A percentile compares a stretch with the other conserved stretches of the same genome.
Conservation (phyloP, 169 alveolate species). For the Besnoitia besnoiti region DNA sequence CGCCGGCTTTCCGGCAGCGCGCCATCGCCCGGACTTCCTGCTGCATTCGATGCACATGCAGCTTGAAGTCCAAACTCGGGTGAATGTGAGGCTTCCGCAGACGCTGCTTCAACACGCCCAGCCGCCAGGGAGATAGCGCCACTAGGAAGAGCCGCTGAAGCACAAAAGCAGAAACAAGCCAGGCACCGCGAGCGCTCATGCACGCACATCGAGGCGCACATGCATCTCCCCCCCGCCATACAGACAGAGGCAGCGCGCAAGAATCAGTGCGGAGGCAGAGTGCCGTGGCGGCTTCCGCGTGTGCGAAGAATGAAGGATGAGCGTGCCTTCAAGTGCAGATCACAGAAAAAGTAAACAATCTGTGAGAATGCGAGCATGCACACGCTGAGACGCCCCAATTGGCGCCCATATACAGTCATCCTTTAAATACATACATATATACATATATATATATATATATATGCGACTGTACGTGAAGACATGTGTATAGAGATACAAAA, state of each 20-base stretch:
- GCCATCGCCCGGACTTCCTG: constrained; percentile 84
- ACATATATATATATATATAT: not conserved
- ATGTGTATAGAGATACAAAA: not conserved
- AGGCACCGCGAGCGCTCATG: no score
- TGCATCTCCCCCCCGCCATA: not conserved
- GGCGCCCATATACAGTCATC: not conserved
- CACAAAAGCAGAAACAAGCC: not conserved
- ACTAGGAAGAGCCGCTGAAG: constrained; percentile 40
- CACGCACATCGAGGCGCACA: not conserved
- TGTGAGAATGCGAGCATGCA: no score
- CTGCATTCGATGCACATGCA: constrained; percentile 79
- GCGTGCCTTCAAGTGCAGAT: not conserved
- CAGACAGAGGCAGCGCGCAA: not conserved
- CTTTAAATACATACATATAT: not conserved
- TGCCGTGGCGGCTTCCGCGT: not conserved
- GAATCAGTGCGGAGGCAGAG: not conserved
- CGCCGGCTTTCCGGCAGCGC: constrained; percentile 84
- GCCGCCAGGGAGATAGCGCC: constrained; percentile 74
- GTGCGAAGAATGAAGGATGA: not conserved
- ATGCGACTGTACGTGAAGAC: not conserved
- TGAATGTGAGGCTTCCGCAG: constrained; percentile 81
- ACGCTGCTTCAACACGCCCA: constrained; percentile 84
- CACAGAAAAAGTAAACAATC: no score
- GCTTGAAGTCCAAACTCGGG: constrained; percentile 78
- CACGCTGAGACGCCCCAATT: no score